Conservation (phyloP, 2,329 filamentous ascomycete genomes). For the Diaporthe amygdali region DNA sequence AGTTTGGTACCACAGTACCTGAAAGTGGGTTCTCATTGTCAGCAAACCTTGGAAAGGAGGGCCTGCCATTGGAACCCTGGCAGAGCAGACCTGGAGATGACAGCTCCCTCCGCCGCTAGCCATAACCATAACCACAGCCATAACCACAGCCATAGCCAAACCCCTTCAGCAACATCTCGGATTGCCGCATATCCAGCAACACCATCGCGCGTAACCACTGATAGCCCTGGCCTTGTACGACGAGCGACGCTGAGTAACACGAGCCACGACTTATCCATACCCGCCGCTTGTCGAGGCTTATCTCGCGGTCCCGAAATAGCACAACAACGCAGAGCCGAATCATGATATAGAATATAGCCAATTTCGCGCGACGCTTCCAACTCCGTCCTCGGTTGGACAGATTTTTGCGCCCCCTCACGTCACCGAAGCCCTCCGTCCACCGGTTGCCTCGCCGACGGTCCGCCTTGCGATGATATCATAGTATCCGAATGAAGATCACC, state of each 20-base stretch:
- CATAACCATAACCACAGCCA: not conserved
- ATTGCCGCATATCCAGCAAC: not conserved
- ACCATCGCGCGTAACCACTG: not conserved
- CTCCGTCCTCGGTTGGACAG: not conserved
- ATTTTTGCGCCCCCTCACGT: not conserved
- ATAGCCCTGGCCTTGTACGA: not conserved
- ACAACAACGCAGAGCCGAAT: slow-evolving; percentile 1
- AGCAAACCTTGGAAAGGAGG: slow-evolving; percentile 5
- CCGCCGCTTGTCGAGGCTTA: not conserved
- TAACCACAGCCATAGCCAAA: not conserved
- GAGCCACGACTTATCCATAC: not conserved
- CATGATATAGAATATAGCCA: slow-evolving; percentile 18
- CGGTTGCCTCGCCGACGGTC: slow-evolving; percentile 12
- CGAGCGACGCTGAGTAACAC: not conserved
- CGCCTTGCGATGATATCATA: slow-evolving; percentile 43
- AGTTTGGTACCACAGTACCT: not conserved
- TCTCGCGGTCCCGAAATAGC: not conserved
- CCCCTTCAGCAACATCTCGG: not conserved
- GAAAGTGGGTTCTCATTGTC: slow-evolving; percentile 5
- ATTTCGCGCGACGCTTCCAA: slow-evolving; percentile 2
- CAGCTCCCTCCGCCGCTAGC: slow-evolving; percentile 14
- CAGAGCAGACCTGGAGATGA: not conserved
- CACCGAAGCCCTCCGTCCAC: not conserved
- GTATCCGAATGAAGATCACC: slow-evolving; percentile 48
- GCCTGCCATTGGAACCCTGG: not conserved